These are phyloP conservation scores for Neobulgaria alba DNA, from an alignment of 2,329 filamentous ascomycete genomes.

Conservation along the genomic window DNA sequence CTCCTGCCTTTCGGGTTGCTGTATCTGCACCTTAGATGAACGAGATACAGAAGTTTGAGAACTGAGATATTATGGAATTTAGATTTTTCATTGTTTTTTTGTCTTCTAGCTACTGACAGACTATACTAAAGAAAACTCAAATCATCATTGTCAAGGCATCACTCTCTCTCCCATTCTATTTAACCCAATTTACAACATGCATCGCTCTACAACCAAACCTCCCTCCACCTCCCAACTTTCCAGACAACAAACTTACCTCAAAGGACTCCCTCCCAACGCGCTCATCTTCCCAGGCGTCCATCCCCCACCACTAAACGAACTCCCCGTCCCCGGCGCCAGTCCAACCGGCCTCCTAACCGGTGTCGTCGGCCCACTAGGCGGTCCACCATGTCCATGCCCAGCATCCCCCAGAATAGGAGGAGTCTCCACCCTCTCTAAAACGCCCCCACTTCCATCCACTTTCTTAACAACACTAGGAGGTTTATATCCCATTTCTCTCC, in stretches of 20 bases:
- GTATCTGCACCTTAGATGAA: too few species aligned
- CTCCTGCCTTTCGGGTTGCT: too few species aligned
- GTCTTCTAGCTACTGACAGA: too few species aligned
- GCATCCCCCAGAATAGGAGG: conserved; percentile 38
- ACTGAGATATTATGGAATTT: too few species aligned
- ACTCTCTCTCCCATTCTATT: too few species aligned
- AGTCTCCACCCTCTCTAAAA: conserved; percentile 42
- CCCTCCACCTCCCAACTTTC: conserved; percentile 1
- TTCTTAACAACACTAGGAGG: conserved; percentile 40
- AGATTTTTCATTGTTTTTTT: too few species aligned
- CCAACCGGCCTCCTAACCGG: conserved; percentile 36
- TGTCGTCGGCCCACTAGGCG: conserved; percentile 34
- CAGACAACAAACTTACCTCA: too few species aligned
- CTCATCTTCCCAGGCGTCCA: conserved; percentile 41
- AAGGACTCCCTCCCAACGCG: conserved; percentile 16
- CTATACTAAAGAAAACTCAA: too few species aligned
- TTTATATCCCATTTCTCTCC: conserved; percentile 47
- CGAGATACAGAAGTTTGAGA: too few species aligned
- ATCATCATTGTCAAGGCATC: too few species aligned
- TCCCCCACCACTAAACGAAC: conserved; percentile 31
- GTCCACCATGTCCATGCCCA: not conserved
- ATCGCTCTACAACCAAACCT: not conserved
- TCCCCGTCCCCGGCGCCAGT: conserved; percentile 26
- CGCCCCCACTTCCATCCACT: conserved; percentile 40
- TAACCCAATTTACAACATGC: too few species aligned